phyloP scores from a whole-genome alignment of 305 asterid genomes.

The Plantago coronopus region DNA sequence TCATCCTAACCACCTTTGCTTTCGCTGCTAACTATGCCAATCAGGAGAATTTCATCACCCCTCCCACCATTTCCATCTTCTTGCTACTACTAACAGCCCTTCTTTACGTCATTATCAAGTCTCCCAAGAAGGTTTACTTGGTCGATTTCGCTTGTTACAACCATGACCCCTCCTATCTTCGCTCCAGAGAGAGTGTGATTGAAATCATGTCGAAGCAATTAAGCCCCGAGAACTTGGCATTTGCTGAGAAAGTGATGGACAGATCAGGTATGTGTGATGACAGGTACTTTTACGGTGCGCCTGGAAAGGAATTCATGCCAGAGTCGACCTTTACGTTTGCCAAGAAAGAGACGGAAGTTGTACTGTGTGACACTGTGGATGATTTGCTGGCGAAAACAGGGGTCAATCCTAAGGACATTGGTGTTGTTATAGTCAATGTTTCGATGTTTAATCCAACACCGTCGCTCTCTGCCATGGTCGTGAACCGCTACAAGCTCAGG shows the following conservation, averaged over 20 bases:
- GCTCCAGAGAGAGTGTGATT: slow-evolving; percentile 30
- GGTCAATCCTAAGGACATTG: slow-evolving; percentile 52
- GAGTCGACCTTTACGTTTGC: slow-evolving; percentile 21
- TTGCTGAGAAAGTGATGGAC: slow-evolving; percentile 46
- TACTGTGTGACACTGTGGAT: slow-evolving; percentile 58
- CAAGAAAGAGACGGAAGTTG: slow-evolving; percentile 45
- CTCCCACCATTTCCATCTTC: too few species aligned
- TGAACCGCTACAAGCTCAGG: slow-evolving; percentile 57
- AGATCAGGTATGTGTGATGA: slow-evolving; percentile 59
- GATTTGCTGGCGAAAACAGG: slow-evolving; percentile 44
- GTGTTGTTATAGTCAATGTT: slow-evolving; percentile 56
- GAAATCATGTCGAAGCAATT: slow-evolving; percentile 28
- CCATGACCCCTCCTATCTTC: slow-evolving; percentile 34
- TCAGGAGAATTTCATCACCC: too few species aligned
- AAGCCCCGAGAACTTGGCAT: slow-evolving; percentile 36
- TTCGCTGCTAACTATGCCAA: too few species aligned
- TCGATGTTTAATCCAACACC: slow-evolving; percentile 61
- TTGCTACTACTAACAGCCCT: too few species aligned
- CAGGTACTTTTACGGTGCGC: slow-evolving; percentile 28
- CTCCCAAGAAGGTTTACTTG: slow-evolving; percentile 45
- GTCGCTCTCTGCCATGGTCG: slow-evolving; percentile 61
- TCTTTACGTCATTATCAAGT: not conserved
- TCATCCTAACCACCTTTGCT: too few species aligned
- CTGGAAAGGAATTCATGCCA: slow-evolving; percentile 21
- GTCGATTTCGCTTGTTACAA: slow-evolving; percentile 65